These are phyloP conservation scores for Parathielavia hyrcaniae DNA, from an alignment of 495 filamentous ascomycete species.

Conservation along the genomic window DNA sequence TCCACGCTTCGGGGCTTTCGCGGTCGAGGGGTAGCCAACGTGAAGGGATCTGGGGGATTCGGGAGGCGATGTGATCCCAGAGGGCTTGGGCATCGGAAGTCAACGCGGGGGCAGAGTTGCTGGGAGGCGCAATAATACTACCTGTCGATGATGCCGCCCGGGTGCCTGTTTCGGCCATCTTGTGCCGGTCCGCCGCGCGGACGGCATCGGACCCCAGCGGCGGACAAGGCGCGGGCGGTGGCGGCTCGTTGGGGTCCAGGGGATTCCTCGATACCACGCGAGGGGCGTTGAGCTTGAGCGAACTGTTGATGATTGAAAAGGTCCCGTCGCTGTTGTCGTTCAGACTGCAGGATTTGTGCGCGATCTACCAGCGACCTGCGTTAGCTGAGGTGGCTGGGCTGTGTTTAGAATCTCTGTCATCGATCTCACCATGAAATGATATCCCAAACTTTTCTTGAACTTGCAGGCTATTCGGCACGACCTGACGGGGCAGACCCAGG, in stretches of 20 bases:
- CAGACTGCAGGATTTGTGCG: background rate
- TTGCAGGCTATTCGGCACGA: constrained; percentile 14
- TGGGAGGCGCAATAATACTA: background rate
- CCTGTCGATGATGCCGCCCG: background rate
- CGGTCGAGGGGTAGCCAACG: background rate
- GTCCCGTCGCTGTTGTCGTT: constrained; percentile 22
- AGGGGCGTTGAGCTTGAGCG: background rate
- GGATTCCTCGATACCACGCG: constrained; percentile 17
- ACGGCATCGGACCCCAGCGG: background rate
- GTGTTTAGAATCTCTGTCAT: background rate
- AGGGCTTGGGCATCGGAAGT: background rate
- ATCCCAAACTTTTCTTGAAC: background rate
- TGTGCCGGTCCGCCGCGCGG: background rate
- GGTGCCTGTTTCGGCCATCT: background rate
- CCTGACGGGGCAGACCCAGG: constrained; percentile 21
- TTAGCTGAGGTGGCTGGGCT: background rate
- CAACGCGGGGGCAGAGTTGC: background rate
- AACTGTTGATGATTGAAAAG: constrained; percentile 11
- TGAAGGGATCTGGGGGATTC: no score
- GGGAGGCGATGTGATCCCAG: constrained; percentile 6
- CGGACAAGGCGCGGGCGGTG: constrained; percentile 3
- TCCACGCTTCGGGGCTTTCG: background rate
- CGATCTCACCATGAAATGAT: constrained; percentile 12
- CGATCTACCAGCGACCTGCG: background rate
- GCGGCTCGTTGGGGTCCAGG: constrained; percentile 6